Conservation (phyloP, 1,284 basidiomycete species). For the Cyathus pygmaeus region DNA sequence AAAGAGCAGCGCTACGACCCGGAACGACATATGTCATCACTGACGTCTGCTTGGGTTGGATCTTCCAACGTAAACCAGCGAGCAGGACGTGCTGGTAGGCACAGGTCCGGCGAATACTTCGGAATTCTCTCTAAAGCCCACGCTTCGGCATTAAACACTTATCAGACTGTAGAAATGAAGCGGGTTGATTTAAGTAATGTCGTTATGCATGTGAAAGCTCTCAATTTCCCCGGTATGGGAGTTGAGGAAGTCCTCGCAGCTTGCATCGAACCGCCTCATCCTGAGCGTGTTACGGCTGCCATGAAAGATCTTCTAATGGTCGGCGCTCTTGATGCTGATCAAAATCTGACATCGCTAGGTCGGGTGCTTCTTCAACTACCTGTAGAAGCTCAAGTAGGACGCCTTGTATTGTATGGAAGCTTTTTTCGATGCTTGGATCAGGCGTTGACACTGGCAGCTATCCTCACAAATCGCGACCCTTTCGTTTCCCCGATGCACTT, state of each 20-base stretch:
- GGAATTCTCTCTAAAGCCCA: conserved; percentile 82
- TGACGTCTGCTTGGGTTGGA: conserved; percentile 92
- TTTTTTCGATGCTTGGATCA: conserved; percentile 95
- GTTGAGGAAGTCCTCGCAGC: conserved; percentile 89
- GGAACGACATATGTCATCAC: conserved; percentile 85
- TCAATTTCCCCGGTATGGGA: conserved; percentile 89
- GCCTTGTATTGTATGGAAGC: conserved; percentile 89
- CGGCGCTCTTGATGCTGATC: conserved; percentile 84
- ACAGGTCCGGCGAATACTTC: conserved; percentile 92
- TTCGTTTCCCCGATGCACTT: conserved; percentile 86
- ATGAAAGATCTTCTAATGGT: conserved; percentile 87
- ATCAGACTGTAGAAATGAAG: conserved; percentile 97
- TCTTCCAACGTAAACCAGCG: conserved; percentile 94
- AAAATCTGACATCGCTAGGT: conserved; percentile 89
- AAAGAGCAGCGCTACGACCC: conserved; percentile 97
- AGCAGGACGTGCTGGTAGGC: conserved; percentile 93
- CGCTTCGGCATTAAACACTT: conserved; percentile 73
- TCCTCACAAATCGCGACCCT: conserved; percentile 90
- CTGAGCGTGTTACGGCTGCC: conserved; percentile 83
- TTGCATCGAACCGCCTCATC: conserved; percentile 91
- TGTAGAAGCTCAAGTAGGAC: conserved; percentile 90
- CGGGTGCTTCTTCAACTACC: conserved; percentile 91
- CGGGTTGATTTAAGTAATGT: conserved; percentile 91
- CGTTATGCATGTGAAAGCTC: conserved; percentile 97
- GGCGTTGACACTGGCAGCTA: conserved; percentile 89